Evolutionary conservation across 139 green algal species (phyloP).

Genomic region (Tetradesmus obliquus): DNA sequence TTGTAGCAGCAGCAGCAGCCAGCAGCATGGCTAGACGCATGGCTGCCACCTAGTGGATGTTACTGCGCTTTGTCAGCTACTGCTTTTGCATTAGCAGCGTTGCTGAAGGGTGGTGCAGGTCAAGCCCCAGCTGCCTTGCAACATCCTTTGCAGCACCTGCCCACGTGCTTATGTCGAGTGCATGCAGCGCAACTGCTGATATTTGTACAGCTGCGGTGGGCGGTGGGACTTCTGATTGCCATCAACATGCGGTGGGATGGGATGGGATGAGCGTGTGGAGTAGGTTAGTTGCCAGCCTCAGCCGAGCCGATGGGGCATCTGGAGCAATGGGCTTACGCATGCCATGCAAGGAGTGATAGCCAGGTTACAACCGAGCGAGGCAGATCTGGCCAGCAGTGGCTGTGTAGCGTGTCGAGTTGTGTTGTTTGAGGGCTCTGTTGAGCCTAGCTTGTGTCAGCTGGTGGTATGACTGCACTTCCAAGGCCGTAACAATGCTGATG

Average conservation of each 20-base stretch:
- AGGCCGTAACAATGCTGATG: not conserved
- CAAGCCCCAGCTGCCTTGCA: not conserved
- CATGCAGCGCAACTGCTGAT: not conserved
- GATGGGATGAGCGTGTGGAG: no score
- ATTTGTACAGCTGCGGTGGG: not conserved
- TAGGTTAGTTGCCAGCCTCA: no score
- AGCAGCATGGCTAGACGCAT: not conserved
- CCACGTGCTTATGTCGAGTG: not conserved
- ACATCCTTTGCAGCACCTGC: not conserved
- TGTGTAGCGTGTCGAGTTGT: not conserved
- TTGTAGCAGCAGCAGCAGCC: not conserved
- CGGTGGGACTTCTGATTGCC: not conserved
- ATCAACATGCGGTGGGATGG: not conserved
- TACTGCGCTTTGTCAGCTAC: not conserved
- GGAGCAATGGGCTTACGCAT: no score
- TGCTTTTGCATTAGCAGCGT: not conserved
- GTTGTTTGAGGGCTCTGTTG: not conserved
- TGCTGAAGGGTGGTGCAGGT: not conserved
- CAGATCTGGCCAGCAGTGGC: no score
- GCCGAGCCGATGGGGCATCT: no score
- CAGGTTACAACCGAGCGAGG: no score
- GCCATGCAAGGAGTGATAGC: no score
- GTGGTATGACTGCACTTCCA: not conserved
- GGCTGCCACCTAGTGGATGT: not conserved
- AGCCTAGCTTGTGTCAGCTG: not conserved